These are phyloP conservation scores for Moesziomyces sp. DNA, from an alignment of 1,284 basidiomycete species.

Conservation along the genomic window DNA sequence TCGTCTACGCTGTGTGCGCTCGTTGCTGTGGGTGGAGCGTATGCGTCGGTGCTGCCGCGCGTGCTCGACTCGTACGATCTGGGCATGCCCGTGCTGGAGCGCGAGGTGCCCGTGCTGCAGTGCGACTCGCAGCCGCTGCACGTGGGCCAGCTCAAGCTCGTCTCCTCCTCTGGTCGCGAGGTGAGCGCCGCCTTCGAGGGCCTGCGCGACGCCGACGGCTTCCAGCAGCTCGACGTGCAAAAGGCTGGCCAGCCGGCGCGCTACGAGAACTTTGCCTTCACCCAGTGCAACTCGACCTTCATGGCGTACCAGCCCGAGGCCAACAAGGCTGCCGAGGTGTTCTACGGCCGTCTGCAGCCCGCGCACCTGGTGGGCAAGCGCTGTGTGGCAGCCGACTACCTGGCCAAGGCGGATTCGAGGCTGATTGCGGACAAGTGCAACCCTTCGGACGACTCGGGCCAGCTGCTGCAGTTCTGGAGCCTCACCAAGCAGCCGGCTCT, in stretches of 20 bases:
- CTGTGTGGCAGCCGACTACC: conserved; percentile 38
- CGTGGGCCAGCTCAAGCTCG: conserved; percentile 38
- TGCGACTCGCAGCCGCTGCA: conserved; percentile 27
- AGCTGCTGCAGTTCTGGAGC: conserved; percentile 50
- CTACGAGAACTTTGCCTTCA: conserved; percentile 45
- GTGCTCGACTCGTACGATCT: conserved; percentile 40
- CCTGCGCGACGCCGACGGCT: conserved; percentile 35
- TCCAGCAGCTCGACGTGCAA: conserved; percentile 43
- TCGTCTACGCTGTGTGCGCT: conserved; percentile 27
- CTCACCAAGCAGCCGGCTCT: conserved; percentile 42
- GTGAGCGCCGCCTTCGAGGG: conserved; percentile 43
- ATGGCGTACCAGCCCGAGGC: conserved; percentile 38
- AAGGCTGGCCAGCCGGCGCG: conserved; percentile 28
- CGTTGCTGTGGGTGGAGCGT: conserved; percentile 27
- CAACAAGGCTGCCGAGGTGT: conserved; percentile 44
- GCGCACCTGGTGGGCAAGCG: conserved; percentile 37
- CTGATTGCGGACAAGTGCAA: conserved; percentile 42
- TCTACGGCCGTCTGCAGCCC: conserved; percentile 45
- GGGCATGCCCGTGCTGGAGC: conserved; percentile 34
- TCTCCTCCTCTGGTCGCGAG: conserved; percentile 25
- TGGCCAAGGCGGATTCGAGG: conserved; percentile 15
- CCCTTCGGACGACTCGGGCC: conserved; percentile 43
- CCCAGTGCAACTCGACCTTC: conserved; percentile 34
- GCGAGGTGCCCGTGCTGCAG: conserved; percentile 31
- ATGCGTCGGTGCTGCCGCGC: conserved; percentile 42